phyloP scores from a whole-genome alignment of 352 stramenopile species.

The Phytophthora colocasiae region DNA sequence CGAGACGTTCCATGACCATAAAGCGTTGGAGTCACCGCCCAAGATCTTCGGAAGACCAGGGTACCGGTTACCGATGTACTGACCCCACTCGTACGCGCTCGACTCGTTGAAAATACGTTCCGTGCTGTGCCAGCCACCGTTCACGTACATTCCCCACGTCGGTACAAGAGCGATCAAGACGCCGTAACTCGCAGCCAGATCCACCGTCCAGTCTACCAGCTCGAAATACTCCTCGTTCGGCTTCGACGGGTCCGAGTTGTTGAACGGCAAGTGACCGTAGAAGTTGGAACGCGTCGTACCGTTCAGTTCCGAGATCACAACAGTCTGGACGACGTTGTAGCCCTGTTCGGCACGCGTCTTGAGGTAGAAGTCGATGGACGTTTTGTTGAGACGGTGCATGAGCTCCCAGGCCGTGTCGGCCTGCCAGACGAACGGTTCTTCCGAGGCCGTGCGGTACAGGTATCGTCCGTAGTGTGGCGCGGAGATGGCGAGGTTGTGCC shows the following conservation, averaged over 20 bases:
- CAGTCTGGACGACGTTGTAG: not conserved
- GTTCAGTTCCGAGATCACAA: not conserved
- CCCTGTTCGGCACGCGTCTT: not conserved
- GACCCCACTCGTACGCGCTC: not conserved
- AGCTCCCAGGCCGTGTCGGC: not conserved
- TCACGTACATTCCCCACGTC: constrained; percentile 13
- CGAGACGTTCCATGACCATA: not conserved
- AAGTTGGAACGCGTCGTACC: not conserved
- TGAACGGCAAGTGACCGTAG: not conserved
- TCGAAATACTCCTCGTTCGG: constrained; percentile 29
- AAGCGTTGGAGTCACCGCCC: not conserved
- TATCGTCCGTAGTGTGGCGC: not conserved
- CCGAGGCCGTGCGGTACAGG: too few relatives aligned
- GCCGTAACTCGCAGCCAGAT: constrained; percentile 33
- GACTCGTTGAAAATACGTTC: constrained; percentile 2
- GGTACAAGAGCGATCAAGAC: constrained; percentile 26
- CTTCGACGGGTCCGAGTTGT: constrained; percentile 1
- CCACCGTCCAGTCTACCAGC: constrained; percentile 30
- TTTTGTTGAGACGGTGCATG: not conserved
- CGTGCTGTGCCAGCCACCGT: not conserved
- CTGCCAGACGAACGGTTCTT: too few relatives aligned
- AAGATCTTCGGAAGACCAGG: constrained; percentile 1
- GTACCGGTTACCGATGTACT: constrained; percentile 1
- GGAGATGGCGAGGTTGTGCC: not conserved
- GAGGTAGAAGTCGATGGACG: not conserved